Conservation (phyloP, 2,329 filamentous ascomycete genomes). For the Alternaria dauci region DNA sequence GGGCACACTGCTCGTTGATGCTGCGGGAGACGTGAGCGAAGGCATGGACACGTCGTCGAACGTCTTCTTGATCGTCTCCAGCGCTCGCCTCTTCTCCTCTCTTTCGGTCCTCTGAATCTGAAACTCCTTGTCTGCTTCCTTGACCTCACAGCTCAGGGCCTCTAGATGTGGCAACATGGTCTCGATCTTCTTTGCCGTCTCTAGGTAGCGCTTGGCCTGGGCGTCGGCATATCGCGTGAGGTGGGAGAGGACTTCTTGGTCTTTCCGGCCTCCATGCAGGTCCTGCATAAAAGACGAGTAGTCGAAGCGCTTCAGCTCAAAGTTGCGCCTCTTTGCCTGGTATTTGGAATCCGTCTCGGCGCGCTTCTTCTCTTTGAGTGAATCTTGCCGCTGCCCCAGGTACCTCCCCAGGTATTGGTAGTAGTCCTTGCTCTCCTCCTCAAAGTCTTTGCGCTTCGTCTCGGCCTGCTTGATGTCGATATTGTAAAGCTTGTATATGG, state of each 20-base stretch:
- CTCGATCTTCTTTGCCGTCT: constrained; percentile 86
- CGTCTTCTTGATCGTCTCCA: constrained; percentile 82
- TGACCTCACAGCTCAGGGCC: constrained; percentile 86
- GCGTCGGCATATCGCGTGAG: constrained; percentile 92
- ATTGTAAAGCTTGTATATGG: constrained; percentile 88
- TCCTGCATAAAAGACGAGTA: constrained; percentile 99
- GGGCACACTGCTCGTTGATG: constrained; percentile 36
- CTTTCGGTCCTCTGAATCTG: constrained; percentile 94
- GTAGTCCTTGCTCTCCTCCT: constrained; percentile 98
- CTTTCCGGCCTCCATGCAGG: constrained; percentile 97
- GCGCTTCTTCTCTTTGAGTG: constrained; percentile 95
- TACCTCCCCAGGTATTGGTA: constrained; percentile 95
- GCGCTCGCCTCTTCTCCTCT: constrained; percentile 87
- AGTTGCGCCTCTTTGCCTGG: constrained; percentile 89
- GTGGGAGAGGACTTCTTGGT: constrained; percentile 94
- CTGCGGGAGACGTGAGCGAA: constrained; percentile 31
- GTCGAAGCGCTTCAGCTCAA: constrained; percentile 97
- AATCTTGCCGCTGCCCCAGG: constrained; percentile 94
- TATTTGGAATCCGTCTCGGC: constrained; percentile 96
- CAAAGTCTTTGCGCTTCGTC: constrained; percentile 95
- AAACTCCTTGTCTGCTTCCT: constrained; percentile 93
- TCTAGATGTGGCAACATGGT: constrained; percentile 87
- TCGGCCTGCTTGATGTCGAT: constrained; percentile 98
- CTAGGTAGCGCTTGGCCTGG: constrained; percentile 83
- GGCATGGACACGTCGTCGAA: constrained; percentile 44